Evolutionary conservation across 768 basidiomycete species (phyloP).

Genomic region (Cyclocybe aegerita): DNA sequence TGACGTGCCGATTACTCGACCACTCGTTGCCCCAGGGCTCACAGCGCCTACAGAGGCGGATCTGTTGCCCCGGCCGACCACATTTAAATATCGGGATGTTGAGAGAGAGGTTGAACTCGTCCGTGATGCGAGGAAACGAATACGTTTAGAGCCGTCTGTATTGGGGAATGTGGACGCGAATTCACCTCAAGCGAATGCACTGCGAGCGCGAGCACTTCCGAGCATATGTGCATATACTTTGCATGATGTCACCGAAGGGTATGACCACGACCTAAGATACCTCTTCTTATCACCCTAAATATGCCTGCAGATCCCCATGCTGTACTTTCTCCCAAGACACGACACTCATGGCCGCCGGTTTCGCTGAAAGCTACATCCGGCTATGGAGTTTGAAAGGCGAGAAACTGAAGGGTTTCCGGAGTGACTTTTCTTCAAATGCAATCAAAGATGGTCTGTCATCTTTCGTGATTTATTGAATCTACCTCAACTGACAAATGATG

Average conservation of each 20-base stretch:
- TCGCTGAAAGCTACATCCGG: slow-evolving; percentile 92
- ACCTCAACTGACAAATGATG: slow-evolving; percentile 1
- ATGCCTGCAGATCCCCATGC: slow-evolving; percentile 65
- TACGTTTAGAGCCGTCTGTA: slow-evolving; percentile 79
- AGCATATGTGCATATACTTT: slow-evolving; percentile 95
- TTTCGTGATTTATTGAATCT: neutral
- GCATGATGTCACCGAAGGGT: slow-evolving; percentile 96
- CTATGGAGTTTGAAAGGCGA: slow-evolving; percentile 96
- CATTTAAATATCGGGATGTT: slow-evolving; percentile 85
- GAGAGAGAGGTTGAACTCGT: slow-evolving; percentile 89
- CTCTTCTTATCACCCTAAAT: slow-evolving; percentile 2
- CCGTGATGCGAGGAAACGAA: slow-evolving; percentile 88
- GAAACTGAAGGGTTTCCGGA: slow-evolving; percentile 73
- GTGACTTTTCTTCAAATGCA: slow-evolving; percentile 67
- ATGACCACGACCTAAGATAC: slow-evolving; percentile 21
- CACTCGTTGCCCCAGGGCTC: slow-evolving; percentile 51
- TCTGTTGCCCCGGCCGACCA: slow-evolving; percentile 75
- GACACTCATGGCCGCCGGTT: slow-evolving; percentile 91
- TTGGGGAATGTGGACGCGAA: slow-evolving; percentile 56
- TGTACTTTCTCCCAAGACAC: slow-evolving; percentile 89
- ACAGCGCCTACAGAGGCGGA: slow-evolving; percentile 68
- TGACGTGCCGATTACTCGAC: slow-evolving; percentile 57
- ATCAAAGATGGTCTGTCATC: slow-evolving; percentile 66
- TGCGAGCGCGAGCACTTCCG: slow-evolving; percentile 72
- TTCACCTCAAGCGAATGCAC: slow-evolving; percentile 55